A percentile compares a stretch with the other conserved stretches of the same genome.
These are phyloP conservation scores for Leishmania amazonensis DNA, from an alignment of 208 protist species.

Conservation along the genomic window DNA sequence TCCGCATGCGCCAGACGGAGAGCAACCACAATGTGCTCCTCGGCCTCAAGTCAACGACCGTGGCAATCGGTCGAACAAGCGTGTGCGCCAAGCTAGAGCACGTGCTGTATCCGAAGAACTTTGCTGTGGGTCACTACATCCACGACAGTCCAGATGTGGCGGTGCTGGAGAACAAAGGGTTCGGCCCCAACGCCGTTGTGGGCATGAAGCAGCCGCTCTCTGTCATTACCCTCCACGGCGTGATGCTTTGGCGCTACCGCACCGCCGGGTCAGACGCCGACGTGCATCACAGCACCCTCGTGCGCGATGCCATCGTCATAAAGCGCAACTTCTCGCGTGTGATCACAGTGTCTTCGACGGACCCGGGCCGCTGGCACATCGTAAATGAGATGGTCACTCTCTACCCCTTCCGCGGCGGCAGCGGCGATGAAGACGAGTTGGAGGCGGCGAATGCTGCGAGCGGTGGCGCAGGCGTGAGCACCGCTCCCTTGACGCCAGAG, in stretches of 20 bases:
- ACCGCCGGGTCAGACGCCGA: constrained; percentile 29
- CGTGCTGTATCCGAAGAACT: constrained; percentile 81
- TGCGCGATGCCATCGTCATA: constrained; percentile 52
- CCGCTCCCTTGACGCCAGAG: constrained; percentile 13
- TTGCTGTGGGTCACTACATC: constrained; percentile 66
- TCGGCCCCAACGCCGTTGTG: constrained; percentile 36
- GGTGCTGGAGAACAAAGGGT: constrained; percentile 75
- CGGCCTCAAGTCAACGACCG: constrained; percentile 57
- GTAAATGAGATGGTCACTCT: constrained; percentile 86
- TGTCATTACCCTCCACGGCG: constrained; percentile 80
- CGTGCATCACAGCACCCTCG: constrained; percentile 11
- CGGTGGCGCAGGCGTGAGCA: neutral
- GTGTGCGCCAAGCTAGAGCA: constrained; percentile 85
- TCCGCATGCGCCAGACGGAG: constrained; percentile 81
- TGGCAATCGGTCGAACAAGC: constrained; percentile 75
- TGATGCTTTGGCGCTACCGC: constrained; percentile 77
- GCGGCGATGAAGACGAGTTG: constrained; percentile 6
- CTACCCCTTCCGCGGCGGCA: constrained; percentile 51
- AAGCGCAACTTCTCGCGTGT: constrained; percentile 81
- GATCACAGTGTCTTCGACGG: constrained; percentile 45
- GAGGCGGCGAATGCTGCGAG: neutral
- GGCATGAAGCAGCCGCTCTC: constrained; percentile 70
- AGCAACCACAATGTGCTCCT: constrained; percentile 84
- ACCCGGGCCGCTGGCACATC: constrained; percentile 67
- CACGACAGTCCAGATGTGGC: constrained; percentile 65